Evolutionary conservation across 306 rosid genomes (phyloP).

Genomic region (Castanea sativa): DNA sequence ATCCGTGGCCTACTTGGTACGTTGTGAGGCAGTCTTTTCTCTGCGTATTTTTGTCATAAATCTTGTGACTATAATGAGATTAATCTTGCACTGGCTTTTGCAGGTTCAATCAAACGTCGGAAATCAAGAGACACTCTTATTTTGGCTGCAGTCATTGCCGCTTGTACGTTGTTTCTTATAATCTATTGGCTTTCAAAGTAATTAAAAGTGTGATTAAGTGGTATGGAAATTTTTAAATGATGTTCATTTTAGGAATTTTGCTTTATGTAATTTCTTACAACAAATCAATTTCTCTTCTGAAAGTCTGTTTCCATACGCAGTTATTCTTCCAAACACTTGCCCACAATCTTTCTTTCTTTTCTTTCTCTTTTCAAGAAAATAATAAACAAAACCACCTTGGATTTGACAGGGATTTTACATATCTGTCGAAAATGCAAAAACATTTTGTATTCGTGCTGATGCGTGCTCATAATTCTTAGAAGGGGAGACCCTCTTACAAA

Average conservation of each 20-base stretch:
- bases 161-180: slow-evolving; percentile 91
- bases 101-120: slow-evolving; percentile 86
- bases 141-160: slow-evolving; percentile 90
- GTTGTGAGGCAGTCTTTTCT: slow-evolving; percentile 2
- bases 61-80: background rate
- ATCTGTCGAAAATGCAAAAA: background rate
- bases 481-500: too few relatives aligned
- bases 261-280: slow-evolving; percentile 26
- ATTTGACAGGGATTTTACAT: background rate
- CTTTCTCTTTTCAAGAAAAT: background rate
- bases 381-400: background rate
- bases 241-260: slow-evolving; percentile 28
- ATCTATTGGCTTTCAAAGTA: slow-evolving; percentile 96
- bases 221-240: slow-evolving; percentile 26
- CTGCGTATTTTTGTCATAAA: background rate
- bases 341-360: background rate
- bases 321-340: background rate
- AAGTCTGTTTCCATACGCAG: background rate
- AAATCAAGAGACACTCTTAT: slow-evolving; percentile 91
- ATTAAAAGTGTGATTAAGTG: slow-evolving; percentile 28
- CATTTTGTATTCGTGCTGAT: background rate
- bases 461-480: background rate
- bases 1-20: slow-evolving; percentile 86
- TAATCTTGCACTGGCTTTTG: slow-evolving; percentile 22
- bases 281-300: slow-evolving; percentile 18